phyloP scores from a whole-genome alignment of 2,329 filamentous ascomycete genomes.

The Pyricularia sp. region DNA sequence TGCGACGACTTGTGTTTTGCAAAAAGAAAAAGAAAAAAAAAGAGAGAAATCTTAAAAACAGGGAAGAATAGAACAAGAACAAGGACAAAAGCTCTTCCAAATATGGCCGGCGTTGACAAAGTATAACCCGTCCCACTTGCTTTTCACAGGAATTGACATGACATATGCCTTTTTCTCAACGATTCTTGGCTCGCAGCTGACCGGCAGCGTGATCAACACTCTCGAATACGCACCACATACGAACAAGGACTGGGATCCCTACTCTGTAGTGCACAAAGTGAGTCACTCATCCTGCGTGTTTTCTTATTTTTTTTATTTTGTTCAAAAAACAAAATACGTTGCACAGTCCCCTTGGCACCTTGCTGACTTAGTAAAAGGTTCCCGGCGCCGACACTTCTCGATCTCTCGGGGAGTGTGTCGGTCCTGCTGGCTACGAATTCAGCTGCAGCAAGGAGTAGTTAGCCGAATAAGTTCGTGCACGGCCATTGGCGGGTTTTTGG shows the following conservation, averaged over 20 bases:
- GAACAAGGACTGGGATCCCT: conserved; percentile 15
- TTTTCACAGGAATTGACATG: conserved; percentile 21
- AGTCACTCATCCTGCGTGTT: background rate
- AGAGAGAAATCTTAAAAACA: too few species aligned
- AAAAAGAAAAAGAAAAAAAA: too few species aligned
- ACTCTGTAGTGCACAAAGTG: conserved; percentile 14
- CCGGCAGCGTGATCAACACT: conserved; percentile 10
- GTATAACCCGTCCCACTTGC: too few species aligned
- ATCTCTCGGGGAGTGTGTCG: conserved; percentile 7
- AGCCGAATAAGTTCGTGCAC: too few species aligned
- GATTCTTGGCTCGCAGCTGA: conserved; percentile 19
- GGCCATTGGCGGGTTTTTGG: too few species aligned
- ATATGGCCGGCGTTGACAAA: too few species aligned
- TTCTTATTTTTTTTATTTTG: too few species aligned
- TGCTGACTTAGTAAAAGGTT: background rate
- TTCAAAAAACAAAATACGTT: background rate
- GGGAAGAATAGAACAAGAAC: too few species aligned
- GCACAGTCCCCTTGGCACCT: background rate
- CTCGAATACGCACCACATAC: conserved; percentile 14
- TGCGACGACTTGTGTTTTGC: too few species aligned
- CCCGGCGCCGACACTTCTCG: conserved; percentile 6
- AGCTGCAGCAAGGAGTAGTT: background rate
- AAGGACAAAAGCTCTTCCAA: too few species aligned
- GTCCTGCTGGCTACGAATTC: conserved; percentile 7
- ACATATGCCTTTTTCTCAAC: conserved; percentile 22